Percentiles rank a stretch among this genome's conserved stretches.
Conservation (phyloP, 1,284 basidiomycete genomes). For the Rhodotorula sp. region DNA sequence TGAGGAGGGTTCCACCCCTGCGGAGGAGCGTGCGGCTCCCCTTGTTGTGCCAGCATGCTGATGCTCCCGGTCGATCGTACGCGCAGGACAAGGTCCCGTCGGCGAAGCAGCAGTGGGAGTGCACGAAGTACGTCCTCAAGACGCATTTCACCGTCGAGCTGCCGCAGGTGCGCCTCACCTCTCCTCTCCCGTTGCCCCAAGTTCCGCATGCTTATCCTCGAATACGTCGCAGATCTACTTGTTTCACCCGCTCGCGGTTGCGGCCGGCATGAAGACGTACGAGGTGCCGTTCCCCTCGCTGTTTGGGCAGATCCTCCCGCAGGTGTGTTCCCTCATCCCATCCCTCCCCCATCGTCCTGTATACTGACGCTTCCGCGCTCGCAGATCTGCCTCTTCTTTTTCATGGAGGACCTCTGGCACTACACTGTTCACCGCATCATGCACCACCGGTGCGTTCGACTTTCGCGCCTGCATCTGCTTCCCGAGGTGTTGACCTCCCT, state of each 20-base stretch:
- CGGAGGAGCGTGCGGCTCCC: background rate
- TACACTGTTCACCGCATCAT: slow-evolving; percentile 40
- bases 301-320: slow-evolving; percentile 62
- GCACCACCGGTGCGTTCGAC: slow-evolving; percentile 72
- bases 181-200: too few species aligned
- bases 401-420: slow-evolving; percentile 70
- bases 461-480: too few species aligned
- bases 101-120: slow-evolving; percentile 85
- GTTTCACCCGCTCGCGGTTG: slow-evolving; percentile 88
- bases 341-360: too few species aligned
- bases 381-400: slow-evolving; percentile 79
- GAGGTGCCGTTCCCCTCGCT: slow-evolving; percentile 83
- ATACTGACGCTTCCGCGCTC: background rate
- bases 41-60: background rate
- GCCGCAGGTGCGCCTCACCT: slow-evolving; percentile 64
- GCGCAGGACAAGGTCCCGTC: slow-evolving; percentile 71
- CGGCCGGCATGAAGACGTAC: slow-evolving; percentile 87
- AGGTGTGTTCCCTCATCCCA: slow-evolving; percentile 50
- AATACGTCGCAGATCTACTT: slow-evolving; percentile 72
- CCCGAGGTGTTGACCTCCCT: background rate
- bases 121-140: slow-evolving; percentile 90
- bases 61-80: background rate
- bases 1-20: too few species aligned
- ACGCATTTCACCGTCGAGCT: slow-evolving; percentile 96
- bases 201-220: background rate